Percentiles rank a stretch among this genome's conserved stretches.
These are phyloP conservation scores for Colletotrichum paranaense DNA, from an alignment of 2,329 filamentous ascomycete genomes.

Conservation along the genomic window DNA sequence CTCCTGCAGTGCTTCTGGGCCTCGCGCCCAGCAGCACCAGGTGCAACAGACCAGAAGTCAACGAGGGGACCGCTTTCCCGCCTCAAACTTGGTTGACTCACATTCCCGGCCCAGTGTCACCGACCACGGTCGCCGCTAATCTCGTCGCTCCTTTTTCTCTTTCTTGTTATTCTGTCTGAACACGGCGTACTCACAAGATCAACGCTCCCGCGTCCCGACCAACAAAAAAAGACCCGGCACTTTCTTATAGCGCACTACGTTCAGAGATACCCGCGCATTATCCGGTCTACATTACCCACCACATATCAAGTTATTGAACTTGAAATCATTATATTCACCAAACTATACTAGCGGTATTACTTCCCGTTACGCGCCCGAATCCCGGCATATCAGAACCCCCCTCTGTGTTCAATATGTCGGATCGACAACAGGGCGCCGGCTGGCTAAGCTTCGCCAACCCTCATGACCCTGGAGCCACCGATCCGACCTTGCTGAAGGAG, in stretches of 20 bases:
- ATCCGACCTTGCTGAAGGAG: conserved; percentile 84
- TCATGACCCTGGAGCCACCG: conserved; percentile 64
- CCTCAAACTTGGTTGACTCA: conserved; percentile 26
- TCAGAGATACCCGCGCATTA: conserved; percentile 32
- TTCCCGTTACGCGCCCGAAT: conserved; percentile 2
- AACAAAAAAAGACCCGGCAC: neutral
- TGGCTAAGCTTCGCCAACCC: conserved; percentile 23
- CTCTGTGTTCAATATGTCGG: conserved; percentile 23
- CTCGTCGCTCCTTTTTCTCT: neutral
- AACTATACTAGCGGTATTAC: neutral
- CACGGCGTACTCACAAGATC: neutral
- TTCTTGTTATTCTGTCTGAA: conserved; percentile 7
- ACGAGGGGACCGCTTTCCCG: conserved; percentile 1
- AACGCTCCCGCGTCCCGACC: neutral
- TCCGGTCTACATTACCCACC: neutral
- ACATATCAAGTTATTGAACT: neutral
- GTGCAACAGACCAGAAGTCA: conserved; percentile 13
- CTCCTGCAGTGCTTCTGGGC: conserved; percentile 30
- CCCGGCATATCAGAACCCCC: neutral
- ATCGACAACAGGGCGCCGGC: conserved; percentile 23
- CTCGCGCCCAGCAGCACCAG: conserved; percentile 31
- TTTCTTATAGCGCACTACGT: conserved; percentile 24
- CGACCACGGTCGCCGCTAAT: conserved; percentile 3
- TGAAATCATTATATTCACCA: neutral
- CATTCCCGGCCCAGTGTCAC: conserved; percentile 22